Percentiles rank a stretch among this genome's conserved stretches.
Evolutionary conservation across 345 rosid species (phyloP).

Genomic region (Brassica carinata): DNA sequence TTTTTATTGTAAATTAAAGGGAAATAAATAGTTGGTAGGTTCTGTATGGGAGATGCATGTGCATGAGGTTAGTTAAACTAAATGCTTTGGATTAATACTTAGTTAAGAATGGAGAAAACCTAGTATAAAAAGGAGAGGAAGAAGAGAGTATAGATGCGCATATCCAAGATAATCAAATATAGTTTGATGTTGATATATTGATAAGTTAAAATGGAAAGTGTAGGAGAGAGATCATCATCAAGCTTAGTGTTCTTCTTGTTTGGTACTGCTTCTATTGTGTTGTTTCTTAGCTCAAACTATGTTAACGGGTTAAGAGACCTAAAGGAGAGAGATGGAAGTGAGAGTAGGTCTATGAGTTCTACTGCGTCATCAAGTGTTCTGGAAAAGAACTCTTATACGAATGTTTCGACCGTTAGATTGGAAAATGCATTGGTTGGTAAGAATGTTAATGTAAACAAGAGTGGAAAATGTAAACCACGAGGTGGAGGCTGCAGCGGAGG

Average conservation of each 20-base stretch:
- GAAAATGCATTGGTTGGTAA: conserved; percentile 32
- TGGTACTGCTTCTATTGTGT: conserved; percentile 18
- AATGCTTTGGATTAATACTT: neutral
- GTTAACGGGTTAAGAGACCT: conserved; percentile 43
- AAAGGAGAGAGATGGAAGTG: conserved; percentile 31
- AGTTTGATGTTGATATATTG: conserved; percentile 26
- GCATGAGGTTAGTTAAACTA: conserved; percentile 25
- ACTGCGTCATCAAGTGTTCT: conserved; percentile 22
- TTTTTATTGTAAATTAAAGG: conserved; percentile 2
- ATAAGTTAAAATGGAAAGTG: conserved; percentile 5
- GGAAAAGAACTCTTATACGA: neutral
- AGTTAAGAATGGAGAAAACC: conserved; percentile 5
- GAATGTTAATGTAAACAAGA: conserved; percentile 23
- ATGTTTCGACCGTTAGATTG: conserved; percentile 9
- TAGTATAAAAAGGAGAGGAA: conserved; percentile 23
- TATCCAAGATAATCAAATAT: conserved; percentile 8
- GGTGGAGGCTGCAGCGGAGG: neutral
- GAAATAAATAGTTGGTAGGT: conserved; percentile 31
- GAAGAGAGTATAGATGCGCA: conserved; percentile 23
- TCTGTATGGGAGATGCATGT: conserved; percentile 29
- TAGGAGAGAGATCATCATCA: conserved; percentile 28
- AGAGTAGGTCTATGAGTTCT: conserved; percentile 9
- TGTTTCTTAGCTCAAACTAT: conserved; percentile 35
- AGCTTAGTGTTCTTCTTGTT: conserved; percentile 24
- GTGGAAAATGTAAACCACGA: conserved; percentile 28